Percentiles rank a stretch among this genome's conserved stretches.
Evolutionary conservation across 1,284 basidiomycete genomes (phyloP).

Genomic region (Microbotryum saponariae): DNA sequence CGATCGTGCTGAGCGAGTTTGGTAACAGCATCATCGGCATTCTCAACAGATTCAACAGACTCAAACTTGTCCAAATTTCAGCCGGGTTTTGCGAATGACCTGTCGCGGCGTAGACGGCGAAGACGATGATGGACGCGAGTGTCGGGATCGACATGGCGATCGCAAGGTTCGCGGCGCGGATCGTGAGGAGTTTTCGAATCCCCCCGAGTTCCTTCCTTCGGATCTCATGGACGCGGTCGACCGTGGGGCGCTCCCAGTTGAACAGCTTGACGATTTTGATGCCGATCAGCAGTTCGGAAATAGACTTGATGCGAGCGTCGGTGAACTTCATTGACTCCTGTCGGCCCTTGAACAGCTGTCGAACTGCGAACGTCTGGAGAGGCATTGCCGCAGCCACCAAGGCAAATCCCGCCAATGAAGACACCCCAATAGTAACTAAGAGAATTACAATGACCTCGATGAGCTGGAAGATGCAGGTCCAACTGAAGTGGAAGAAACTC

Average conservation of each 20-base stretch:
- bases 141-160: constrained; percentile 35
- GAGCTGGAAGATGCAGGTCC: constrained; percentile 15
- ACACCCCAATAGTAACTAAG: constrained; percentile 62
- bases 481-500: constrained; percentile 47
- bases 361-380: constrained; percentile 21
- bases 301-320: constrained; percentile 67
- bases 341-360: constrained; percentile 14
- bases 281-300: constrained; percentile 71
- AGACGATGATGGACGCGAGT: constrained; percentile 30
- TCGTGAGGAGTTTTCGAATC: constrained; percentile 54
- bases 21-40: constrained; percentile 55
- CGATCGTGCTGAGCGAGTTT: constrained; percentile 55
- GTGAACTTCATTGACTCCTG: constrained; percentile 67
- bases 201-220: constrained; percentile 65
- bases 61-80: constrained; percentile 18
- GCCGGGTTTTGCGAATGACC: constrained; percentile 55
- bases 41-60: constrained; percentile 11
- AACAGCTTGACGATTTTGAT: constrained; percentile 86
- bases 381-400: constrained; percentile 59
- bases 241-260: constrained; percentile 55
- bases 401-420: constrained; percentile 67
- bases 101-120: constrained; percentile 13
- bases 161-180: constrained; percentile 52
- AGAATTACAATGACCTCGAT: constrained; percentile 60
- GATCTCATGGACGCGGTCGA: constrained; percentile 55